These are phyloP conservation scores for Pseudohalonectria lignicola DNA, from an alignment of 2,329 filamentous ascomycete genomes.

Conservation along the genomic window DNA sequence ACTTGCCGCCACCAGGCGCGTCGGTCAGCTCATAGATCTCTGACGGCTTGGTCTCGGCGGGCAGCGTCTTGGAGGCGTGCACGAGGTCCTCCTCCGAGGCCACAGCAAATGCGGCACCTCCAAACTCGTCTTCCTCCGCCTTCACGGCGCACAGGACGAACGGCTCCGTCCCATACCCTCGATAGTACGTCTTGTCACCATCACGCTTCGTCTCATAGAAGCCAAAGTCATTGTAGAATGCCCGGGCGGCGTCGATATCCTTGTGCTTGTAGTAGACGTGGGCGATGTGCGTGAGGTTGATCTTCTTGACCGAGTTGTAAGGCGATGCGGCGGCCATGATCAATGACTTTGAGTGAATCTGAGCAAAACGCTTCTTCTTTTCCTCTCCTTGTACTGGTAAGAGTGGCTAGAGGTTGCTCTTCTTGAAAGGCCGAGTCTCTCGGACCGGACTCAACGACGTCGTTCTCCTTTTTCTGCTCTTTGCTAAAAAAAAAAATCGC, in stretches of 20 bases:
- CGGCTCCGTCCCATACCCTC: slow-evolving; percentile 49
- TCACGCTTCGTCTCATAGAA: slow-evolving; percentile 25
- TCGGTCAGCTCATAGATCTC: slow-evolving; percentile 35
- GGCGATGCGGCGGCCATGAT: slow-evolving; percentile 11
- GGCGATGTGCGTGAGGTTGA: slow-evolving; percentile 25
- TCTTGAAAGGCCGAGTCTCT: too few relatives aligned
- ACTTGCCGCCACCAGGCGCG: slow-evolving; percentile 42
- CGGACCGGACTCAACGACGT: too few relatives aligned
- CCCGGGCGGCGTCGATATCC: slow-evolving; percentile 26
- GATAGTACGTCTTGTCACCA: slow-evolving; percentile 41
- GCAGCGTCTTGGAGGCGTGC: slow-evolving; percentile 32
- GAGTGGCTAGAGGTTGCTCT: too few relatives aligned
- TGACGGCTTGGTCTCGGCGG: slow-evolving; percentile 33
- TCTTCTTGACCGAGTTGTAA: slow-evolving; percentile 15
- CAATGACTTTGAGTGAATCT: too few relatives aligned
- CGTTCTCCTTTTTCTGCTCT: not conserved
- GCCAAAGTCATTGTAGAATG: slow-evolving; percentile 37
- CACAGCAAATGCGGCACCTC: slow-evolving; percentile 47
- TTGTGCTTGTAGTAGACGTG: slow-evolving; percentile 37
- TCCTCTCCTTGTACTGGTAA: too few relatives aligned
- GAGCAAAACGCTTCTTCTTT: too few relatives aligned
- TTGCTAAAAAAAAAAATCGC: too few relatives aligned
- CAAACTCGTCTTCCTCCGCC: slow-evolving; percentile 36
- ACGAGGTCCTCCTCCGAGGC: slow-evolving; percentile 43
- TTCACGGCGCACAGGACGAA: slow-evolving; percentile 45